Evolutionary conservation across 2,329 filamentous ascomycete genomes (phyloP), one percentile per base, ranked within the genome.

Genomic region (Didymella lethalis): DNA sequence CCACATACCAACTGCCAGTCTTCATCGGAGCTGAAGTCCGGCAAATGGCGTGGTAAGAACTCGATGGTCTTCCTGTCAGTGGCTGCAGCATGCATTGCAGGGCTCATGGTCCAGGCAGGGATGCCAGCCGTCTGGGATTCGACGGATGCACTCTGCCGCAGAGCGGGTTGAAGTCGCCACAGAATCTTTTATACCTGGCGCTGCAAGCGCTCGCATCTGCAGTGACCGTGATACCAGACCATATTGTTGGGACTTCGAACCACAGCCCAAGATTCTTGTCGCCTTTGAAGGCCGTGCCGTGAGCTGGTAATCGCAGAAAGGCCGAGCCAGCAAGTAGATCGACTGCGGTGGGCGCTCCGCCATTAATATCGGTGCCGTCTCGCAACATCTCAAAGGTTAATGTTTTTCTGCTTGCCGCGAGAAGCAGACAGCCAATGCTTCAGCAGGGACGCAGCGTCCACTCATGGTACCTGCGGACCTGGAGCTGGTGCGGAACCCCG

Each of bases 181-280:
- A 48, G 48, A 51, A 56, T 47, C 59, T 52, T 44, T 62, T 58
- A 56, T 12, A 31, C 64, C 40, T 50, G 56, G 50, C 67, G 68
- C 70, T 68, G 61, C 66, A 69, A 72, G 72, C 69, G 73, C 64
- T 41, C 31, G 41, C 46, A 45, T 60, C 45, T 57, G 64, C 69
- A 41, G 57, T 51, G 48, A 57, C 46, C 62, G 64, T 51, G 58
- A 62, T 63, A 68, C 72, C 69, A 73, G 63, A 67, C 72, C 73
- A 63, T 64, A 60, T 48, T 61, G 61, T 65, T 69, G 73, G 74
- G 66, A 69, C 64, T 70, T 67, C 66, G 64, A 59, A 57, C 64
- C 62, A 65, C 51, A 58, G 69, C 62, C 64, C 64, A 69, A 65
- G 68, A 63, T 63, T 61, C 38, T 54, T 45, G 51, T 34, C 46